Percentiles rank a stretch among this genome's conserved stretches.
phyloP scores from a whole-genome alignment of 345 rosid genomes.

The Rhodomyrtus tomentosa region DNA sequence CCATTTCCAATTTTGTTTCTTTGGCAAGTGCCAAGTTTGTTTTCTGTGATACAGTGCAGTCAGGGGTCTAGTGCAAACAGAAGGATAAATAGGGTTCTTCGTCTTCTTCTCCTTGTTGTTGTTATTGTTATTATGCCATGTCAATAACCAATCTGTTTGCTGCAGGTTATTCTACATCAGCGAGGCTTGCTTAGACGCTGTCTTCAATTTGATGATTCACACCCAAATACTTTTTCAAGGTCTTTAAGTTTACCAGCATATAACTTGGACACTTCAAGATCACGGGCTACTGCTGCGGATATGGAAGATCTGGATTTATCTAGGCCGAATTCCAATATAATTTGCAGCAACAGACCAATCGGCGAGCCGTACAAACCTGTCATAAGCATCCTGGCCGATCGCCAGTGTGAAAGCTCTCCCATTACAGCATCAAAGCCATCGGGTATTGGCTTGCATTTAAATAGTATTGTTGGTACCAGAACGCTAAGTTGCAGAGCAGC shows the following conservation, averaged over 20 bases:
- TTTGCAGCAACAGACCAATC: constrained; percentile 11
- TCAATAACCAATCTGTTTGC: neutral
- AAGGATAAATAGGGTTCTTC: neutral
- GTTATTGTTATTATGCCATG: neutral
- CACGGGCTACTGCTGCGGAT: constrained; percentile 11
- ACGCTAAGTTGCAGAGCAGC: constrained; percentile 9
- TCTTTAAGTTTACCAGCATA: constrained; percentile 1
- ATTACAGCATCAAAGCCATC: constrained; percentile 26
- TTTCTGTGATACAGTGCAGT: neutral
- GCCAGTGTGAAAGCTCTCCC: constrained; percentile 8
- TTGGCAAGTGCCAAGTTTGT: neutral
- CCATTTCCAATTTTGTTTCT: neutral
- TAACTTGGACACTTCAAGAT: constrained; percentile 7
- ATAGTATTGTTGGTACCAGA: constrained; percentile 26
- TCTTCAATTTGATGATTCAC: constrained; percentile 50
- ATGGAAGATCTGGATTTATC: constrained; percentile 16
- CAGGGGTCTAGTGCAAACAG: neutral
- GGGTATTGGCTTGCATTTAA: constrained; percentile 52
- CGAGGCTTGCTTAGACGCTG: constrained; percentile 53
- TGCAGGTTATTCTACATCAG: constrained; percentile 37
- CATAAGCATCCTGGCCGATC: constrained; percentile 3
- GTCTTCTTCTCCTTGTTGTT: neutral
- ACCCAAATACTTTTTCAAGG: constrained; percentile 4
- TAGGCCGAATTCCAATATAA: constrained; percentile 6
- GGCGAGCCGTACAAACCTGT: constrained; percentile 5